Conservation (phyloP, 2,329 filamentous ascomycete genomes). For the Paecilomyces dactylethromorphus region DNA sequence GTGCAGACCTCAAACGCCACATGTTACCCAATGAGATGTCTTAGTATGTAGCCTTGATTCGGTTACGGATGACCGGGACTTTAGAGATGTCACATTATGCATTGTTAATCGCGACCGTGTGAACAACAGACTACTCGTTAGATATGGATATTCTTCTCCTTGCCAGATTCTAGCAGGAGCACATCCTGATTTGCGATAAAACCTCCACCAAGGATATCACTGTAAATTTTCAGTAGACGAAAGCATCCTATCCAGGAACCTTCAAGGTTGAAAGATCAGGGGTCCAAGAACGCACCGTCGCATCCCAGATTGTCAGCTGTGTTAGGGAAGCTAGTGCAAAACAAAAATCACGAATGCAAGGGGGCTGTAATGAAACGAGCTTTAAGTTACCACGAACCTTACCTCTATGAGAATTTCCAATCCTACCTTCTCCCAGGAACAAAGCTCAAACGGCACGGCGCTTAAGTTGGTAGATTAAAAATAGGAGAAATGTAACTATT, state of each 20-base stretch:
- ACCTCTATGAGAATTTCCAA: not conserved
- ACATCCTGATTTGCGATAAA: not conserved
- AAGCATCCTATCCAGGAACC: not conserved
- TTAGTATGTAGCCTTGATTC: not conserved
- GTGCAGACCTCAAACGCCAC: not conserved
- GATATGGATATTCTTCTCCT: not conserved
- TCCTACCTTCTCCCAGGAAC: not conserved
- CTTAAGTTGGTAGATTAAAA: not conserved
- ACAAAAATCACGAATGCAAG: not conserved
- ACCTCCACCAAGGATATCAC: not conserved
- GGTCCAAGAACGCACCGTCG: not conserved
- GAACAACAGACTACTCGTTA: not conserved
- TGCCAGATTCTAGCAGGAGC: not conserved
- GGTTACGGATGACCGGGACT: not conserved
- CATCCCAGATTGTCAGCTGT: not conserved
- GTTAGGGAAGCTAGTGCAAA: not conserved
- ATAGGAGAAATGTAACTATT: not conserved
- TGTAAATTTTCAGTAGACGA: not conserved
- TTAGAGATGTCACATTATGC: not conserved
- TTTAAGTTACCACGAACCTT: not conserved
- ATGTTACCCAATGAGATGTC: not conserved
- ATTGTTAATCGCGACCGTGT: not conserved
- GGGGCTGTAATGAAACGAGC: not conserved
- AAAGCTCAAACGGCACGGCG: not conserved
- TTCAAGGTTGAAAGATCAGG: not conserved